Conservation (phyloP, 345 rosid species). For the Melastoma malabathricum region DNA sequence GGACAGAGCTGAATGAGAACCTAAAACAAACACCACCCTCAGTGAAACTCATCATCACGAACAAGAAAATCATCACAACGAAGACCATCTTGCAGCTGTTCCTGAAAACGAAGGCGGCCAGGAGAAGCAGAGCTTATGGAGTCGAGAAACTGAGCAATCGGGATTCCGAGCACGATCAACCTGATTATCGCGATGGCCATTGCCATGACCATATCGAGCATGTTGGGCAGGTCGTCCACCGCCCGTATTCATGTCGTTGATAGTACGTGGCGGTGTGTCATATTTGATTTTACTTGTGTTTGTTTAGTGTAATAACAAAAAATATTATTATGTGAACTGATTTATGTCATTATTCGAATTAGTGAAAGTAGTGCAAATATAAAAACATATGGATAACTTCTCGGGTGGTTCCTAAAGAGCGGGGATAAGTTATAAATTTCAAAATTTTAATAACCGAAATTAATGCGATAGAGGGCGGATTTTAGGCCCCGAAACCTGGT, state of each 20-base stretch:
- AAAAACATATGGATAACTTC: too few species aligned
- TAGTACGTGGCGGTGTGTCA: slow-evolving; percentile 31
- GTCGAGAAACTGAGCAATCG: slow-evolving; percentile 29
- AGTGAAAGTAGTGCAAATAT: too few species aligned
- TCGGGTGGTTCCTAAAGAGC: too few species aligned
- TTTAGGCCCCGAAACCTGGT: too few species aligned
- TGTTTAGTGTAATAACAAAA: too few species aligned
- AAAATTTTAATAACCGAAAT: too few species aligned
- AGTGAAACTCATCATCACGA: slow-evolving; percentile 12
- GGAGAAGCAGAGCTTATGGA: slow-evolving; percentile 34
- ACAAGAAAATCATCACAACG: slow-evolving; percentile 41
- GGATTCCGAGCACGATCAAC: slow-evolving; percentile 39
- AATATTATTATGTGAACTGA: too few species aligned
- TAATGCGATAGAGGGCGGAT: too few species aligned
- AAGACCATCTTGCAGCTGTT: slow-evolving; percentile 38
- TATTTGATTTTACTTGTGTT: too few species aligned
- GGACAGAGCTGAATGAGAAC: slow-evolving; percentile 17
- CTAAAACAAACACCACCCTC: neutral
- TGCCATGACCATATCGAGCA: slow-evolving; percentile 24
- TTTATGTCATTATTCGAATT: too few species aligned
- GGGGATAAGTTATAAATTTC: too few species aligned
- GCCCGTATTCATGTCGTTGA: slow-evolving; percentile 43
- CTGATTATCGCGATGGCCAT: slow-evolving; percentile 22
- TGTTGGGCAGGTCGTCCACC: slow-evolving; percentile 37
- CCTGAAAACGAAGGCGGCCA: slow-evolving; percentile 34